Evolutionary conservation across 176 grass and related monocot genomes (phyloP).

Genomic region (Oryza longistaminata): DNA sequence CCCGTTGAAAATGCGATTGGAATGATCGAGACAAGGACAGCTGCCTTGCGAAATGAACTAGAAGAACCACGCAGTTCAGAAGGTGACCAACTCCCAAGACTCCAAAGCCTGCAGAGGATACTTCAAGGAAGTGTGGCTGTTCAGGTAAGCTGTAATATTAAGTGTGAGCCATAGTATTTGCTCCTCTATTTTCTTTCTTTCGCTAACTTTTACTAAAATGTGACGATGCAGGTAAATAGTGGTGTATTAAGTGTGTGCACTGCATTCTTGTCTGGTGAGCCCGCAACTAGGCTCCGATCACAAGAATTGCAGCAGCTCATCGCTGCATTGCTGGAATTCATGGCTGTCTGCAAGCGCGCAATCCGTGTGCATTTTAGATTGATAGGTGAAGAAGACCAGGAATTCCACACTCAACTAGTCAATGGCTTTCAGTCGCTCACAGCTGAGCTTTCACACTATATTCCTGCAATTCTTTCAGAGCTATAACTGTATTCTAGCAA

Average conservation of each 20-base stretch:
- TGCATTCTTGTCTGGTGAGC: slow-evolving; percentile 95
- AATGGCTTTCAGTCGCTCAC: slow-evolving; percentile 98
- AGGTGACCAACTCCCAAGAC: slow-evolving; percentile 90
- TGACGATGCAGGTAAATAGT: slow-evolving; percentile 84
- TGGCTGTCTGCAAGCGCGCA: slow-evolving; percentile 98
- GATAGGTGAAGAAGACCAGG: slow-evolving; percentile 97
- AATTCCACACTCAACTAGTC: slow-evolving; percentile 98
- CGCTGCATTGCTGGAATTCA: slow-evolving; percentile 94
- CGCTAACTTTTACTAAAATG: slow-evolving; percentile 28
- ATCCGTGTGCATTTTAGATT: slow-evolving; percentile 96
- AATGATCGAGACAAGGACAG: slow-evolving; percentile 99
- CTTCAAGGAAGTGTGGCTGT: slow-evolving; percentile 99
- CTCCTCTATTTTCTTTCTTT: slow-evolving; percentile 1
- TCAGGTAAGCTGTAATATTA: slow-evolving; percentile 80
- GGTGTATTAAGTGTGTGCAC: slow-evolving; percentile 96
- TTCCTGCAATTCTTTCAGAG: slow-evolving; percentile 97
- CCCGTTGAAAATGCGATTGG: slow-evolving; percentile 98
- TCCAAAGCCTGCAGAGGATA: slow-evolving; percentile 97
- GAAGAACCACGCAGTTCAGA: slow-evolving; percentile 97
- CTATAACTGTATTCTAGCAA: slow-evolving; percentile 57
- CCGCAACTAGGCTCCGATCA: slow-evolving; percentile 88
- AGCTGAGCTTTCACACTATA: slow-evolving; percentile 96
- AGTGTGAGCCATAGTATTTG: too few species aligned
- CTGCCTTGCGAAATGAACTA: slow-evolving; percentile 92
- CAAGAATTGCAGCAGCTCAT: slow-evolving; percentile 98